Base-by-base conservation (phyloP, 164 flowering plant species). In the Warburgia ugandensis region DNA sequence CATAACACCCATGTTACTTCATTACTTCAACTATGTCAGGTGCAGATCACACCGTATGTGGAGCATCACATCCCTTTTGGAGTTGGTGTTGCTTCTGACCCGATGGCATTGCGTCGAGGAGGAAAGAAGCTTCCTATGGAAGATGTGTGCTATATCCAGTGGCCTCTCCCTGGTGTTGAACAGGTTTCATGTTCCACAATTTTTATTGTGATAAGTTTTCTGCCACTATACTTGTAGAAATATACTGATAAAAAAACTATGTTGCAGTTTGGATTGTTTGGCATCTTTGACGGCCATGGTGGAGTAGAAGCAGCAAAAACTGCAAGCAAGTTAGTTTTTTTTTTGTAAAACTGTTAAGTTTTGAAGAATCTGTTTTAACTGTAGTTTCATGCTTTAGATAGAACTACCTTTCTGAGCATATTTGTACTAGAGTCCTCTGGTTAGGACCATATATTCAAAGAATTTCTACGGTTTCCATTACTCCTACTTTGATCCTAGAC, bases 261-360 rank as follows among this genome's bases (percentile, higher is more conserved):
- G 14, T 50, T 75, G 73, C 86, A 94, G 97, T 82, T 94, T 79
- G 99, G 99, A 49, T 52, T 94, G 42, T 94, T 94, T 74, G 88
- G 89, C 29, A 78, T 94, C 33, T 88, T 88, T 70, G 99, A 89
- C 76, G 99, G 99, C 49, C 99, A 94, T 81, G 94, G 97, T 48
- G 99, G 99, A 57, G 77, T 68, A 35, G 86, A 41, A 47, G 99
- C 97, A 68, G 91, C 97, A 20, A 75, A 77, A 65, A 67, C 80
- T 70, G 96, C 88, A 41, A 84, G 89, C 85, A 76, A 73, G 99
- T 92, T 37, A 76, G 85, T 73, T 48, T 67, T 19, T n/a, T n/a
- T 37, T 58, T 46, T 3, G 11, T 43, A 21, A 5, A 22, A 19
- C 8, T 43, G 26, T 17, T n/a, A n/a, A n/a, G n/a, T n/a, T n/a